phyloP scores from a whole-genome alignment of 2,329 filamentous ascomycete species.

The Clarireedia paspali region DNA sequence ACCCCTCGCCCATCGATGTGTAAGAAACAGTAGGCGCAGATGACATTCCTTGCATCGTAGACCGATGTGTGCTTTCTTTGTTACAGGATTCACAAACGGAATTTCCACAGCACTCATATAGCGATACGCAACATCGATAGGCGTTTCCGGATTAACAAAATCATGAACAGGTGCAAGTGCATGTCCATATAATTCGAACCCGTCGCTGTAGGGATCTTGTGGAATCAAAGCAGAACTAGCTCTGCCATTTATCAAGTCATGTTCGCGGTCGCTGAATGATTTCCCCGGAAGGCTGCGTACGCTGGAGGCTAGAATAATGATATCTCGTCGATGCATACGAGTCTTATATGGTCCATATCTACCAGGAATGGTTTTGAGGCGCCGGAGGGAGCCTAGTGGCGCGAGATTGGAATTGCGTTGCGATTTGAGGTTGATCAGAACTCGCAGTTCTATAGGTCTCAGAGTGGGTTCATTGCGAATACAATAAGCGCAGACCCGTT shows the following conservation, averaged over 20 bases:
- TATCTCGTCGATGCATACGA: neutral
- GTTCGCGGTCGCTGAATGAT: neutral
- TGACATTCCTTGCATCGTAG: neutral
- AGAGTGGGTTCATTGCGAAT: conserved; percentile 11
- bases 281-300: neutral
- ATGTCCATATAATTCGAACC: neutral
- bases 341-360: neutral
- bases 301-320: neutral
- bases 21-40: too few relatives aligned
- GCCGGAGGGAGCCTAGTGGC: neutral
- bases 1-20: too few relatives aligned
- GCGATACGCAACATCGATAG: neutral
- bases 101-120: neutral
- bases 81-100: neutral
- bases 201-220: neutral
- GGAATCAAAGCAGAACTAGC: neutral
- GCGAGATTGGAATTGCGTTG: neutral
- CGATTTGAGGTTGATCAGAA: neutral
- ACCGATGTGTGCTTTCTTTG: neutral
- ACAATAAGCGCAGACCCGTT: conserved; percentile 13
- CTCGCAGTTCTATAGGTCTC: neutral
- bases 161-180: neutral
- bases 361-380: neutral
- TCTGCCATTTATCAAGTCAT: neutral
- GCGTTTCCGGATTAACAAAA: neutral